Evolutionary conservation across 2,329 filamentous ascomycete species (phyloP).

Genomic region (Sphaerulina populicola): DNA sequence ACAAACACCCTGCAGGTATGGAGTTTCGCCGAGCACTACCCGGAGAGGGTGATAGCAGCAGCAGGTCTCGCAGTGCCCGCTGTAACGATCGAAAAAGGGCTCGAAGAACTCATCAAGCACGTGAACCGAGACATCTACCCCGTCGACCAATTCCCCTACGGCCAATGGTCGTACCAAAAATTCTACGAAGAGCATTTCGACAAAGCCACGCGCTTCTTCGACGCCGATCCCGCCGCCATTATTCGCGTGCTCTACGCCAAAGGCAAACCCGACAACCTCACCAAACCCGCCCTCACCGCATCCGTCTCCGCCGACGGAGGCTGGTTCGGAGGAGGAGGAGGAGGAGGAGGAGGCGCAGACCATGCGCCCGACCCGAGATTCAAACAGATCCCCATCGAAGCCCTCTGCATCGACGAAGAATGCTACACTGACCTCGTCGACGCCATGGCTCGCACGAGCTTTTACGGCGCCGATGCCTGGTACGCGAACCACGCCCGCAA

Average conservation of each 20-base stretch:
- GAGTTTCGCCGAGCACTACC: constrained; percentile 23
- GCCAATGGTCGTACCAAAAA: constrained; percentile 33
- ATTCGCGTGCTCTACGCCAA: constrained; percentile 25
- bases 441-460: constrained; percentile 37
- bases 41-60: constrained; percentile 30
- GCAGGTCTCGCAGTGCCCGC: constrained; percentile 37
- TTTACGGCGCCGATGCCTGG: constrained; percentile 35
- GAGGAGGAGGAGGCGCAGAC: too few species aligned
- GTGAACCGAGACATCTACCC: constrained; percentile 43
- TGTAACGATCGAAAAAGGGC: constrained; percentile 36
- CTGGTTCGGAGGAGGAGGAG: constrained; percentile 32
- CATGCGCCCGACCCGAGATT: constrained; percentile 25
- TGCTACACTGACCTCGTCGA: constrained; percentile 26
- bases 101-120: constrained; percentile 31
- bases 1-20: constrained; percentile 19
- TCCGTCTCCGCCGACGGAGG: constrained; percentile 25
- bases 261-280: constrained; percentile 22
- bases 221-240: constrained; percentile 22
- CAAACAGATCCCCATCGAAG: constrained; percentile 29
- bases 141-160: constrained; percentile 35
- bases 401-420: constrained; percentile 27
- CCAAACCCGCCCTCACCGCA: constrained; percentile 25
- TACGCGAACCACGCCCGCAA: constrained; percentile 42
- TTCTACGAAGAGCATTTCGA: constrained; percentile 30
- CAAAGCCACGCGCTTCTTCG: constrained; percentile 18